Conservation (phyloP, 2,329 filamentous ascomycete genomes). For the Colletotrichum plurivorum region DNA sequence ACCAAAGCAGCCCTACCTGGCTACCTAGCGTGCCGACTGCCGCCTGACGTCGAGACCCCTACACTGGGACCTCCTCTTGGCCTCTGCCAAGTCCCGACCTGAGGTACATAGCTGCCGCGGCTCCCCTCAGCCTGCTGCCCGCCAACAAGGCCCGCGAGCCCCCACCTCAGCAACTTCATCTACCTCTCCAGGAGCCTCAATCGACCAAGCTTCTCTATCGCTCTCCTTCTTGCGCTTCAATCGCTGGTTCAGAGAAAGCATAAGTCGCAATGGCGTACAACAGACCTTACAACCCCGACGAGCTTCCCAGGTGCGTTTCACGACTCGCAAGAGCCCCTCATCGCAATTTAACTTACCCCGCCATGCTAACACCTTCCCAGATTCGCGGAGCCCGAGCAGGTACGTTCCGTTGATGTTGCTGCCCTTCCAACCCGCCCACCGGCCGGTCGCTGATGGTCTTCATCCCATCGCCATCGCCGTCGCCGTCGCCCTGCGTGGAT, state of each 20-base stretch:
- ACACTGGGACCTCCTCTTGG: not conserved
- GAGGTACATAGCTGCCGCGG: conserved; percentile 31
- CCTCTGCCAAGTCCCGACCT: not conserved
- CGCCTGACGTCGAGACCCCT: conserved; percentile 36
- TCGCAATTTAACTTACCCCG: conserved; percentile 33
- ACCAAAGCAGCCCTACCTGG: conserved; percentile 31
- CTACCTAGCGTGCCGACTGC: conserved; percentile 35
- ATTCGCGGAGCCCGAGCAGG: conserved; percentile 82
- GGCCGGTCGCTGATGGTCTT: conserved; percentile 12
- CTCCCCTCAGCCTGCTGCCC: conserved; percentile 29
- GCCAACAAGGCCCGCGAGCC: conserved; percentile 6
- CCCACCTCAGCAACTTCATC: conserved; percentile 37
- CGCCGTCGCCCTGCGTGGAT: conserved; percentile 41
- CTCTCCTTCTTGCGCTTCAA: conserved; percentile 1
- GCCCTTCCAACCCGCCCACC: conserved; percentile 17
- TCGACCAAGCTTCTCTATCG: conserved; percentile 13
- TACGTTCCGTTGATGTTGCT: conserved; percentile 51
- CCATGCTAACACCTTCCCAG: conserved; percentile 56
- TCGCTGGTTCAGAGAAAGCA: conserved; percentile 3
- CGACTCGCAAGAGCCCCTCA: conserved; percentile 37
- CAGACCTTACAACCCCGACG: conserved; percentile 92
- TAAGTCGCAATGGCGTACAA: conserved; percentile 89
- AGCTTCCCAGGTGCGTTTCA: conserved; percentile 85
- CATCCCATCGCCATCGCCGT: conserved; percentile 19
- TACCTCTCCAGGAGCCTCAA: conserved; percentile 21